These are phyloP conservation scores for Cordyceps cateniannulata DNA, from an alignment of 2,329 filamentous ascomycete species.

Conservation along the genomic window DNA sequence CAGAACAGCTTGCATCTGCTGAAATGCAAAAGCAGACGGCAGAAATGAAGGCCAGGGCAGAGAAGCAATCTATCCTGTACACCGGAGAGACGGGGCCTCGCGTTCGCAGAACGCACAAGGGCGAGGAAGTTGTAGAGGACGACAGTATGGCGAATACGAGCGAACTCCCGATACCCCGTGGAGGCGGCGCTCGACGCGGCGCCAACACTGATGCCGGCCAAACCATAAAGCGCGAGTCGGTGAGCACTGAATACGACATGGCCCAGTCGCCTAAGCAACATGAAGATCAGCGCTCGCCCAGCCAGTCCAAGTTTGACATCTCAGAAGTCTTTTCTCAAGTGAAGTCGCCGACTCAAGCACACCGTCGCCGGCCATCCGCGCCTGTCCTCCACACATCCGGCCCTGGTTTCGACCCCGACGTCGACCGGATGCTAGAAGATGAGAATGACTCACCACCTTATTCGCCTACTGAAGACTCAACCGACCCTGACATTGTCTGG, in stretches of 20 bases:
- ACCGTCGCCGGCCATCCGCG: slow-evolving; percentile 42
- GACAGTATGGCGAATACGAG: slow-evolving; percentile 40
- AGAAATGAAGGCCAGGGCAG: slow-evolving; percentile 68
- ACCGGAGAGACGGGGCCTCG: slow-evolving; percentile 65
- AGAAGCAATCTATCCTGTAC: slow-evolving; percentile 80
- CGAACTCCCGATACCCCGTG: slow-evolving; percentile 23
- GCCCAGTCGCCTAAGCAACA: slow-evolving; percentile 34
- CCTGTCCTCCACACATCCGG: slow-evolving; percentile 41
- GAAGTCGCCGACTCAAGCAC: slow-evolving; percentile 58
- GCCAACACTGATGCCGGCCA: neutral
- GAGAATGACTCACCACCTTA: slow-evolving; percentile 76
- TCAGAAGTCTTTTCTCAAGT: slow-evolving; percentile 80
- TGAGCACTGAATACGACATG: slow-evolving; percentile 20
- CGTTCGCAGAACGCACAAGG: slow-evolving; percentile 87
- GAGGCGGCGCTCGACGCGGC: slow-evolving; percentile 13
- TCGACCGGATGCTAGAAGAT: slow-evolving; percentile 82
- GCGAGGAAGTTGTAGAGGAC: slow-evolving; percentile 81
- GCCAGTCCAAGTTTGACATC: slow-evolving; percentile 65
- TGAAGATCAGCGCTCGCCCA: slow-evolving; percentile 48
- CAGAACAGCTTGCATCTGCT: slow-evolving; percentile 85
- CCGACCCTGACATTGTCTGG: slow-evolving; percentile 70
- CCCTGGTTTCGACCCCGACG: slow-evolving; percentile 73
- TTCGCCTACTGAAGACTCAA: slow-evolving; percentile 66
- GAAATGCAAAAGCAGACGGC: slow-evolving; percentile 75
- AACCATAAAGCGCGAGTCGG: slow-evolving; percentile 29